phyloP scores from a whole-genome alignment of 768 basidiomycete genomes.

The Multifurca ochricompacta region DNA sequence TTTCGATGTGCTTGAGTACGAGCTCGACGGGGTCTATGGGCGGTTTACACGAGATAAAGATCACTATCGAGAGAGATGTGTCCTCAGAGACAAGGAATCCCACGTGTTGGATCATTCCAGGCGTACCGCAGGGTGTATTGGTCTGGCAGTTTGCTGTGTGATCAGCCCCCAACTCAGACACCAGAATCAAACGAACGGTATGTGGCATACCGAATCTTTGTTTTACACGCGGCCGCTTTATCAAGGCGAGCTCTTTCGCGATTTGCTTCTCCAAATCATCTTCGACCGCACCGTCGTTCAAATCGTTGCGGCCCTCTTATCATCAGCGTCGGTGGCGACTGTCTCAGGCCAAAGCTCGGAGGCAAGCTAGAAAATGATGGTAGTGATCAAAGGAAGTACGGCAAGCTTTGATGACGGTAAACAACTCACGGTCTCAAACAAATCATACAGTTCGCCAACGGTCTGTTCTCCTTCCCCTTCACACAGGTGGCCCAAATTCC shows the following conservation, averaged over 20 bases:
- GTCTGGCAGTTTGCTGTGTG: constrained; percentile 64
- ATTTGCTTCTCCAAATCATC: constrained; percentile 64
- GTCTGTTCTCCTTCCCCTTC: constrained; percentile 79
- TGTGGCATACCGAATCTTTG: constrained; percentile 53
- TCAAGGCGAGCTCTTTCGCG: constrained; percentile 58
- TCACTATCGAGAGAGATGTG: constrained; percentile 35
- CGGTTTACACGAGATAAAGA: constrained; percentile 73
- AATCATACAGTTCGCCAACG: constrained; percentile 66
- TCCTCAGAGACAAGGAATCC: not conserved
- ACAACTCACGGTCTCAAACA: constrained; percentile 63
- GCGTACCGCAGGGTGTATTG: constrained; percentile 69
- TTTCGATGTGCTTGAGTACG: constrained; percentile 53
- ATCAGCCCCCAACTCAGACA: not conserved
- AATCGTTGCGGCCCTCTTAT: constrained; percentile 21
- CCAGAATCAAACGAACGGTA: not conserved
- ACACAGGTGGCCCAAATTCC: constrained; percentile 83
- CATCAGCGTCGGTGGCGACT: constrained; percentile 6
- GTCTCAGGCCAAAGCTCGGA: constrained; percentile 59
- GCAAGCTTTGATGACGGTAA: not conserved
- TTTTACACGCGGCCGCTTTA: constrained; percentile 58
- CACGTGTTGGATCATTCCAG: not conserved
- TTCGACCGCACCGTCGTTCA: constrained; percentile 30
- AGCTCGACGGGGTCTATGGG: constrained; percentile 73
- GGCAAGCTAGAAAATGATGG: constrained; percentile 42
- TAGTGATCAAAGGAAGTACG: too few species aligned